A percentile compares a stretch with the other conserved stretches of the same genome.
Conservation (phyloP, 164 flowering plant species). For the Umbilicus rupestris region DNA sequence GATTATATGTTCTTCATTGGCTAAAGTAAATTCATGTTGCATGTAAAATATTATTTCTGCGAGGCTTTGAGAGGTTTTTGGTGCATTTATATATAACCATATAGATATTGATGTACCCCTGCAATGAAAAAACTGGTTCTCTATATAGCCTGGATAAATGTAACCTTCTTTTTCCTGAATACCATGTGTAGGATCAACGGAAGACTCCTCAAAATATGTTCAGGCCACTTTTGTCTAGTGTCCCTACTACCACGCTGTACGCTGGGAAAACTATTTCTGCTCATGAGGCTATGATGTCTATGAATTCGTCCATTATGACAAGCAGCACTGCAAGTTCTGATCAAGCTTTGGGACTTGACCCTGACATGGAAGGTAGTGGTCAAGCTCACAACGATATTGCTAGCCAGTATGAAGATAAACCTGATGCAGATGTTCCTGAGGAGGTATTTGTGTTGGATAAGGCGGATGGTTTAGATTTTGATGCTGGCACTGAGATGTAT, state of each 20-base stretch:
- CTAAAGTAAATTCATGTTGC: background rate
- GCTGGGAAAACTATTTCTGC: constrained; percentile 53
- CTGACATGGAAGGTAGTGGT: constrained; percentile 60
- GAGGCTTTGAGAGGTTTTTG: background rate
- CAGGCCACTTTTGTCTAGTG: constrained; percentile 94
- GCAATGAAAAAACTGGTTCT: background rate
- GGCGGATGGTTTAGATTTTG: constrained; percentile 33
- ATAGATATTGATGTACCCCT: background rate
- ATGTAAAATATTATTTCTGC: background rate
- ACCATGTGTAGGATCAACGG: constrained; percentile 53
- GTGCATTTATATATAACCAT: background rate
- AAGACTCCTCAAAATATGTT: constrained; percentile 87
- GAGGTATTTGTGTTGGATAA: constrained; percentile 56
- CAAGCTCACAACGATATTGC: constrained; percentile 45
- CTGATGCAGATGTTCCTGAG: constrained; percentile 35
- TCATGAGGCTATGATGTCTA: constrained; percentile 48
- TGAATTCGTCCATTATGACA: constrained; percentile 70
- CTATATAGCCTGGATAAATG: background rate
- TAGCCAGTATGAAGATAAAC: constrained; percentile 28
- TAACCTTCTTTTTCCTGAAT: background rate
- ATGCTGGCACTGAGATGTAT: constrained; percentile 17
- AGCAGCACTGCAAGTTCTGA: constrained; percentile 89
- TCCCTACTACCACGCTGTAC: constrained; percentile 74
- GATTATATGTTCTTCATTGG: background rate
- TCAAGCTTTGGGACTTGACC: constrained; percentile 49